Evolutionary conservation across 495 filamentous ascomycete species (phyloP).

Genomic region (Podospora australis): DNA sequence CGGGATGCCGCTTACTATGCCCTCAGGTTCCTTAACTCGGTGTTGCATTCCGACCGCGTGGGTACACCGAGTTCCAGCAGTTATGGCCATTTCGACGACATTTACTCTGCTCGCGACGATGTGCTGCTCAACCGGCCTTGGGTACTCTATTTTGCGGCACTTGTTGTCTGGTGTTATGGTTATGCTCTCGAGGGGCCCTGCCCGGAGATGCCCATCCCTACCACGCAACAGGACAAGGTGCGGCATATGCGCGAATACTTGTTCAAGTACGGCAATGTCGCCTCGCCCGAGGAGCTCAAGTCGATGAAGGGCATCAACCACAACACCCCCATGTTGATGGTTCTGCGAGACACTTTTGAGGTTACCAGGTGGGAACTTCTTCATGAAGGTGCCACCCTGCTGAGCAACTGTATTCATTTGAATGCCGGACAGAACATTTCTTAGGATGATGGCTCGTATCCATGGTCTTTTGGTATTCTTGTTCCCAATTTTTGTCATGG

Average conservation of each 20-base stretch:
- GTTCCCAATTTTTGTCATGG: too few species aligned
- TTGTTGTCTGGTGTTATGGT: slow-evolving; percentile 94
- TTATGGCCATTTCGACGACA: slow-evolving; percentile 26
- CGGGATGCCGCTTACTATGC: slow-evolving; percentile 94
- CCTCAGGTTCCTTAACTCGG: slow-evolving; percentile 74
- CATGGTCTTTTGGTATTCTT: too few species aligned
- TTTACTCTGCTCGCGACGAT: slow-evolving; percentile 82
- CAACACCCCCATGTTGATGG: slow-evolving; percentile 74
- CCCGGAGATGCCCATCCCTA: slow-evolving; percentile 38
- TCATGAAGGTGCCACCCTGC: slow-evolving; percentile 72
- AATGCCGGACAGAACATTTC: slow-evolving; percentile 30
- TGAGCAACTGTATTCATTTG: slow-evolving; percentile 68
- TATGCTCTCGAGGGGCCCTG: slow-evolving; percentile 83
- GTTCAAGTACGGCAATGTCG: slow-evolving; percentile 61
- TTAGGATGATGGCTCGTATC: too few species aligned
- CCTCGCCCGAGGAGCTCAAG: slow-evolving; percentile 76
- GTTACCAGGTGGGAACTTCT: slow-evolving; percentile 87
- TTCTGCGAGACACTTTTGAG: slow-evolving; percentile 73
- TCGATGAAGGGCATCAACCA: slow-evolving; percentile 69
- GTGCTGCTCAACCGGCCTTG: slow-evolving; percentile 87
- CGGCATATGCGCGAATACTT: slow-evolving; percentile 77
- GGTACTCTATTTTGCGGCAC: slow-evolving; percentile 90
- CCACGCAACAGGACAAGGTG: slow-evolving; percentile 57
- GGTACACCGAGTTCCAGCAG: slow-evolving; percentile 27
- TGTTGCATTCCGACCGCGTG: slow-evolving; percentile 55